These are phyloP conservation scores for Rhodotorula sphaerocarpa DNA, from an alignment of 768 basidiomycete genomes.

Conservation along the genomic window DNA sequence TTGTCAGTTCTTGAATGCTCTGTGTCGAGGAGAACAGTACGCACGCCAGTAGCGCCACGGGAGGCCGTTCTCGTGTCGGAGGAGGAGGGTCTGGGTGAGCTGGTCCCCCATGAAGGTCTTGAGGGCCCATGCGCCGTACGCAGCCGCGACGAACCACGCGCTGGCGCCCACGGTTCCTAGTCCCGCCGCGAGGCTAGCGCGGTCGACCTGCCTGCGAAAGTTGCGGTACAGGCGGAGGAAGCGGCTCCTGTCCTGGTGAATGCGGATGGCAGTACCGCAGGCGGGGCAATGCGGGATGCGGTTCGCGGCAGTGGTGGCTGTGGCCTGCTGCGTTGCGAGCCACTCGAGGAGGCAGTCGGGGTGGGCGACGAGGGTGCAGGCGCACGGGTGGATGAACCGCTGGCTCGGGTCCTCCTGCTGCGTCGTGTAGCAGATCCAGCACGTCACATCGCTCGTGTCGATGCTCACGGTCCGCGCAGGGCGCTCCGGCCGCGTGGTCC, in stretches of 20 bases:
- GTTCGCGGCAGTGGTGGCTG: neutral
- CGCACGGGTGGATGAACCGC: constrained; percentile 31
- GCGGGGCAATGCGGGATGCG: constrained; percentile 26
- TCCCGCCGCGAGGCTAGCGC: constrained; percentile 10
- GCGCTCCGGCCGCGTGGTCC: neutral
- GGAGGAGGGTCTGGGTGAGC: constrained; percentile 10
- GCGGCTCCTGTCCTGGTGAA: constrained; percentile 3
- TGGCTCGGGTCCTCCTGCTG: neutral
- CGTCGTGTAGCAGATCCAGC: constrained; percentile 38
- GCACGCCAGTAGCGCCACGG: constrained; percentile 23
- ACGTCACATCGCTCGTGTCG: constrained; percentile 1
- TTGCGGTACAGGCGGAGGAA: constrained; percentile 8
- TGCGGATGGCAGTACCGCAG: constrained; percentile 26
- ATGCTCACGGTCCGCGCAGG: neutral
- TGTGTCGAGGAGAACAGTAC: neutral
- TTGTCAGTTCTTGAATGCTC: neutral
- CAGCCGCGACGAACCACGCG: constrained; percentile 24
- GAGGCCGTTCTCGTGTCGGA: neutral
- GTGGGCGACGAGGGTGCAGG: constrained; percentile 34
- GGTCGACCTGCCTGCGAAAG: neutral
- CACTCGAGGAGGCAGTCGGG: constrained; percentile 33
- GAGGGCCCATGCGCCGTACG: constrained; percentile 33
- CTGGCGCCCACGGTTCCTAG: constrained; percentile 22
- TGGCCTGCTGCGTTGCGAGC: constrained; percentile 9
- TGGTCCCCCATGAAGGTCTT: constrained; percentile 22